Evolutionary conservation across 106 monocot genomes (phyloP), one percentile per base, ranked within the genome.

Genomic region (Dendrobium huoshanense): DNA sequence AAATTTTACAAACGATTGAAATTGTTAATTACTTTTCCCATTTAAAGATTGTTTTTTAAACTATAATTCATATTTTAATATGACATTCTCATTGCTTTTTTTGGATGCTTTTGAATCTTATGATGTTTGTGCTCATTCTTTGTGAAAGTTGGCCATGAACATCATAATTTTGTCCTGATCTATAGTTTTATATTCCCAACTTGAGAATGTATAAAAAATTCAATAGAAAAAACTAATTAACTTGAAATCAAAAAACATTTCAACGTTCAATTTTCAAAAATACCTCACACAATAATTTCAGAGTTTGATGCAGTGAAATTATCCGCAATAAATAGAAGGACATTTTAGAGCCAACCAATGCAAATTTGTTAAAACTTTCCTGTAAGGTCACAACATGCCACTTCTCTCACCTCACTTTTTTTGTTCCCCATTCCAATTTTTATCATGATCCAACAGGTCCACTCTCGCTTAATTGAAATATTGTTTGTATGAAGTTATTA

Each of bases 161-260:
- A 51, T 51, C 10, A 51, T 15, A 2, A 51, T 51, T 51, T 51
- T 51, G 13, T 51, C 13, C 10, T 51, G 51, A 51, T 9, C 51
- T 15, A 1, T 31, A 31, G 31, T 31, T 31, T 1, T 31, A 11
- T 51, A 11, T 51, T 51, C 51, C 13, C 9, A 51, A 51, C 13
- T 51, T 51, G 51, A 51, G 9, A 27, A 27, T 96, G 84, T 73
- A 86, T 74, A 33, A 75, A 75, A 37, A 78, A 68, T 33, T 15
- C 48, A 75, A 44, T 43, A 81, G 45, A 33, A 49, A 15, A 7
- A 37, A 9, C 11, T n/a, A 7, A 77, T 77, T 24, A 27, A 77
- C 24, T 81, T 22, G 25, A 56, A 73, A 75, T 75, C 31, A 74
- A 19, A 17, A 45, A 20, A 41, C 33, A 58, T 75, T 27, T 72